A percentile compares a stretch with the other conserved stretches of the same genome.
phyloP scores from a whole-genome alignment of 2,329 filamentous ascomycete genomes.

The Nothophoma quercina region DNA sequence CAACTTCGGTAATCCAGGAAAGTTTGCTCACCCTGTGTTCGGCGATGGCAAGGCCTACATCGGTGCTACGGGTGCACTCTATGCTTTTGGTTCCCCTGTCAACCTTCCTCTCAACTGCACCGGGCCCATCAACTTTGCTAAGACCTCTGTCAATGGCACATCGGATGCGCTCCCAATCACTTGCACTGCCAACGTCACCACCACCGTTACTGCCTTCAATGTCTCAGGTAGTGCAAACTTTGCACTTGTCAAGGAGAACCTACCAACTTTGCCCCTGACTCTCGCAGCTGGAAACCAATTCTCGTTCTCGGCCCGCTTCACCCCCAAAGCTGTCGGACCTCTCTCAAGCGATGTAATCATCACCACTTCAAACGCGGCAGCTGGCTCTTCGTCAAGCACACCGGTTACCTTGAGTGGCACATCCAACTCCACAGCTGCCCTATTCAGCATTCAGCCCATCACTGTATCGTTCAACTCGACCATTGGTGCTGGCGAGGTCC shows the following conservation, averaged over 20 bases:
- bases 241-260: constrained; percentile 27
- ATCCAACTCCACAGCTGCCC: constrained; percentile 55
- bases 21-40: constrained; percentile 66
- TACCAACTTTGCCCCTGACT: constrained; percentile 36
- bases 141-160: constrained; percentile 51
- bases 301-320: constrained; percentile 56
- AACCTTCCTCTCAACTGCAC: constrained; percentile 64
- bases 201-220: constrained; percentile 53
- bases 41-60: constrained; percentile 64
- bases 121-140: constrained; percentile 58
- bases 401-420: constrained; percentile 60
- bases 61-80: constrained; percentile 62
- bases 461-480: constrained; percentile 61
- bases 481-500: constrained; percentile 45
- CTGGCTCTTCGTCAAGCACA: constrained; percentile 58
- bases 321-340: constrained; percentile 57
- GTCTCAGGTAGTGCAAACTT: constrained; percentile 53
- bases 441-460: constrained; percentile 59
- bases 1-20: constrained; percentile 60
- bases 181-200: constrained; percentile 58
- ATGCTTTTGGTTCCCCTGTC: constrained; percentile 64
- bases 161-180: constrained; percentile 50
- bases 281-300: constrained; percentile 53
- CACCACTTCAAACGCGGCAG: constrained; percentile 56
- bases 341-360: constrained; percentile 59